Conservation (phyloP, 805 yeast genomes). For the Isabelozyma gotoi region DNA sequence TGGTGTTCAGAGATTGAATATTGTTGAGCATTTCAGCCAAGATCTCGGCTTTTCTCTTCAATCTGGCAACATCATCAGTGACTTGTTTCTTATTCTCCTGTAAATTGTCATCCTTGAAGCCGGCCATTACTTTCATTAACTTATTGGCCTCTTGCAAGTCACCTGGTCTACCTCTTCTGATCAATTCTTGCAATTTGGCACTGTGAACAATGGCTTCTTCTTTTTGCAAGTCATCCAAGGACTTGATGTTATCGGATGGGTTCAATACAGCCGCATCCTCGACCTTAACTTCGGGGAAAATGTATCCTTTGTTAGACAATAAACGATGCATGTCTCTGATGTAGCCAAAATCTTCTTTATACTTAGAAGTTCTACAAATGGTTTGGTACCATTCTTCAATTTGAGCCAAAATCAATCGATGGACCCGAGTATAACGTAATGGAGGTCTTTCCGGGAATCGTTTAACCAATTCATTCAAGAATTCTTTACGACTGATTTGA, state of each 20-base stretch:
- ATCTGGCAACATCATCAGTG: constrained; percentile 77
- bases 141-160: constrained; percentile 96
- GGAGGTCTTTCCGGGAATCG: constrained; percentile 96
- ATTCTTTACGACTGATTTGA: constrained; percentile 93
- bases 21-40: constrained; percentile 80
- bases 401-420: constrained; percentile 80
- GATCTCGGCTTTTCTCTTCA: constrained; percentile 82
- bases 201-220: constrained; percentile 92
- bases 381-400: constrained; percentile 98
- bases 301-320: constrained; percentile 84
- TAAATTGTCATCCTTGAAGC: constrained; percentile 81
- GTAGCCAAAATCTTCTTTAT: constrained; percentile 88
- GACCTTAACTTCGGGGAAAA: constrained; percentile 85
- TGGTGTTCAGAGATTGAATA: constrained; percentile 40
- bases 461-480: constrained; percentile 87
- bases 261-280: constrained; percentile 93
- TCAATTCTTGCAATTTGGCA: constrained; percentile 93
- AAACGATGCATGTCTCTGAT: constrained; percentile 95
- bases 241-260: constrained; percentile 82
- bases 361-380: constrained; percentile 82
- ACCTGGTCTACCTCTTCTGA: constrained; percentile 92
- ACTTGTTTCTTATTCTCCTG: constrained; percentile 76
- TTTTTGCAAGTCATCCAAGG: constrained; percentile 84
- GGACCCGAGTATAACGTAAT: constrained; percentile 75
- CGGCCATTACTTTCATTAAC: constrained; percentile 97